A percentile compares a stretch with the other conserved stretches of the same genome.
phyloP scores from a whole-genome alignment of 2,329 filamentous ascomycete species.

The Anthostomella pinea region DNA sequence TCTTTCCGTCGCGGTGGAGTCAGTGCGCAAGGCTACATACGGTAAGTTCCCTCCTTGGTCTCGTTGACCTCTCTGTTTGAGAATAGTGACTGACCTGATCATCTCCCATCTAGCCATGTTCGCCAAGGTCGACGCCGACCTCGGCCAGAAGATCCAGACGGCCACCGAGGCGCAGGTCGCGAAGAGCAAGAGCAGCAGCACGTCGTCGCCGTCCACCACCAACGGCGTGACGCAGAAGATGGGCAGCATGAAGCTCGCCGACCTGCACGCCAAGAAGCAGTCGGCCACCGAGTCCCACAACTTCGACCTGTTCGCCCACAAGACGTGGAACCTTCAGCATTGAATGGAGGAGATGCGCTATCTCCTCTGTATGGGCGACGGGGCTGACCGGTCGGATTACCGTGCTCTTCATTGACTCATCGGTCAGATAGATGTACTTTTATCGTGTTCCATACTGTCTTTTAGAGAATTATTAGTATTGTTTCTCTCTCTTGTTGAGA shows the following conservation, averaged over 20 bases:
- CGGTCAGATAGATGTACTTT: no score
- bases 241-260: conserved; percentile 12
- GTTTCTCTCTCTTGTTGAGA: no score
- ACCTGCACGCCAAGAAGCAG: conserved; percentile 14
- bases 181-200: not conserved
- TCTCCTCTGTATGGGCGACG: no score
- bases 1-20: conserved; percentile 39
- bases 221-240: conserved; percentile 1
- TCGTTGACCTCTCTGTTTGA: no score
- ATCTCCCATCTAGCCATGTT: conserved; percentile 47
- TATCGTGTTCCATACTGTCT: no score
- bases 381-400: no score
- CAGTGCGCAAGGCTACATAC: conserved; percentile 15
- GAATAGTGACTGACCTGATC: no score
- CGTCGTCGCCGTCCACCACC: not conserved
- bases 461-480: no score
- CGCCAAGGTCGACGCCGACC: conserved; percentile 46
- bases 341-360: no score
- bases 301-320: conserved; percentile 18
- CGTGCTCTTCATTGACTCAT: no score
- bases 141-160: conserved; percentile 50
- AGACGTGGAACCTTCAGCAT: conserved; percentile 10
- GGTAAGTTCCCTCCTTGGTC: conserved; percentile 7
- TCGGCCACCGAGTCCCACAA: conserved; percentile 8
- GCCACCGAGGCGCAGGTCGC: conserved; percentile 42